Base-by-base conservation (phyloP, 805 yeast genomes). In the Yamadazyma scolyti region DNA sequence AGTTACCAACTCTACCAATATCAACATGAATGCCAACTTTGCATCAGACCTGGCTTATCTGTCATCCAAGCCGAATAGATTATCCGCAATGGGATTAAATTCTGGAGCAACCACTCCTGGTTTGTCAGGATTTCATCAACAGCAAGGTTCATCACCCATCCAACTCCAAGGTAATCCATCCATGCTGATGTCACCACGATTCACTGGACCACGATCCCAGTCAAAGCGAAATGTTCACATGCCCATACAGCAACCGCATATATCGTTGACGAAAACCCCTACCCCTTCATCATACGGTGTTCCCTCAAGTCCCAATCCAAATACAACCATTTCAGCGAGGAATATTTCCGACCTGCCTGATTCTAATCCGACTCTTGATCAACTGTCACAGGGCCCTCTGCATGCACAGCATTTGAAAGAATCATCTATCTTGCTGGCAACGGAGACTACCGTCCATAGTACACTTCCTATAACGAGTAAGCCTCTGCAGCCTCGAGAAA, bases 341-440 rank as follows among this genome's bases (percentile, higher is more conserved):
- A 59, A 60, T 39, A 52, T 53, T 26, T 59, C 65, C 2, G 68
- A 63, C 38, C 65, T 59, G 66, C 54, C 66, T 1, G 69, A 61
- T 18, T 56, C 63, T 10, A 61, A 61, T 33, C 49, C 56, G 3
- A 47, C 48, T 20, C 37, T 50, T 18, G 59, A 52, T 29, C 34
- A 10, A n/a, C 31, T n/a, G 18, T 31, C 17, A 16, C 14, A 11
- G 15, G 12, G 9, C 10, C 21, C 9, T 20, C 28, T 11, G 10
- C 27, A 12, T 7, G 9, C 6, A 7, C 27, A 8, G 7, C 27
- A 8, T 7, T 24, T 16, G 10, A 6, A 9, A 11, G 8, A 16
- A 25, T 8, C 28, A 7, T 9, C 23, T n/a, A 6, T 23, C 12
- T 15, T 33, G 17, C 15, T 19, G 20, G 28, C 20, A 18, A 23